phyloP scores from a whole-genome alignment of 2,329 filamentous ascomycete genomes.

The Colletotrichum musicola region DNA sequence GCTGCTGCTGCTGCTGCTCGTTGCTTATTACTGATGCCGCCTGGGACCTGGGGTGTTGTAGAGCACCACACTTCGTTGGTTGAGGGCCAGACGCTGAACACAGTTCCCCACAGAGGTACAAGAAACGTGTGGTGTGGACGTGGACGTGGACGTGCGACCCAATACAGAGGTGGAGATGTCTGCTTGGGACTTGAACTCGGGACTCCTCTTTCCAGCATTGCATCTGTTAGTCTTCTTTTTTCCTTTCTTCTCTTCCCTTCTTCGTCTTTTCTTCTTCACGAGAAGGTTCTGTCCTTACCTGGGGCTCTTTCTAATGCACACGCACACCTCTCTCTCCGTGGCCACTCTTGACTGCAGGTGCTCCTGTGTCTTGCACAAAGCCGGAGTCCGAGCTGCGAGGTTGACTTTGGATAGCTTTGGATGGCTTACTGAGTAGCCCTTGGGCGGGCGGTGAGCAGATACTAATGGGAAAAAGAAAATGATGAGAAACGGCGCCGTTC shows the following conservation, averaged over 20 bases:
- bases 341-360: no score
- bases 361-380: no score
- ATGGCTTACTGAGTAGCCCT: slow-evolving; percentile 16
- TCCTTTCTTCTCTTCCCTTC: slow-evolving; percentile 10
- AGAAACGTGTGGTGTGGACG: no score
- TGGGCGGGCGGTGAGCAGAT: neutral
- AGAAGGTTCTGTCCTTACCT: slow-evolving; percentile 26
- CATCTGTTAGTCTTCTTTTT: slow-evolving; percentile 9
- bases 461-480: neutral
- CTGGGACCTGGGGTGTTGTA: slow-evolving; percentile 14
- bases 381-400: neutral
- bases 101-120: slow-evolving; percentile 7
- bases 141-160: neutral
- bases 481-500: neutral
- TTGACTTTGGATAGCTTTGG: neutral
- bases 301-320: neutral
- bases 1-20: neutral
- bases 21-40: slow-evolving; percentile 4
- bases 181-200: neutral
- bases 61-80: neutral
- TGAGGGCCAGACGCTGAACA: neutral
- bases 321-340: neutral
- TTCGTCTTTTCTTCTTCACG: slow-evolving; percentile 13
- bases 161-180: slow-evolving; percentile 11
- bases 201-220: slow-evolving; percentile 13